Evolutionary conservation across 1,284 basidiomycete genomes (phyloP).

Genomic region (Tausonia pullulans): DNA sequence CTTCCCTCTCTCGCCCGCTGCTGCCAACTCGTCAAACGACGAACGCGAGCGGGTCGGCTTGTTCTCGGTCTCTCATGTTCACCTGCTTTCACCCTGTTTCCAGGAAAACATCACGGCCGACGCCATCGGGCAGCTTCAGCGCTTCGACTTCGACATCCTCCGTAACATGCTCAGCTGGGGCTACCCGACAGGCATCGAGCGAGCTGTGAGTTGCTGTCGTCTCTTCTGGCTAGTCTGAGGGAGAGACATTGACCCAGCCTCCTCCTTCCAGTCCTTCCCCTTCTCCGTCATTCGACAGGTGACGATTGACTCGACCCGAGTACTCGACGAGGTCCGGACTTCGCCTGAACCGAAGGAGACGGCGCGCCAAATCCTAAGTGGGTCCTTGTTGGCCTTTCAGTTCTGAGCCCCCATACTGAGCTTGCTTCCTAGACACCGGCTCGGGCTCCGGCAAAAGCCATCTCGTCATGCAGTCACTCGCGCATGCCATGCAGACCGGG

Average conservation of each 20-base stretch:
- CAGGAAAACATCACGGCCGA: not conserved
- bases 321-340: conserved; percentile 22
- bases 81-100: not conserved
- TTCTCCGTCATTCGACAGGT: conserved; percentile 27
- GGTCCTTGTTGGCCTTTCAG: conserved; percentile 10
- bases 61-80: too few relatives aligned
- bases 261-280: not conserved
- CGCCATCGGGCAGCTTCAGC: not conserved
- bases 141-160: not conserved
- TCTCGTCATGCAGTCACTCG: conserved; percentile 65
- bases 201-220: too few relatives aligned
- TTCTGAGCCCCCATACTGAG: conserved; percentile 1
- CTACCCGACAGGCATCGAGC: not conserved
- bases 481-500: conserved; percentile 48
- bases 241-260: not conserved
- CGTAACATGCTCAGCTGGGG: not conserved
- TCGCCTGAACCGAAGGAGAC: conserved; percentile 15
- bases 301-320: conserved; percentile 27
- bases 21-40: not conserved
- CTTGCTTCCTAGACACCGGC: conserved; percentile 50
- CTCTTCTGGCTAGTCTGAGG: not conserved
- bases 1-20: not conserved
- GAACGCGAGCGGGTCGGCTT: too few relatives aligned
- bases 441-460: conserved; percentile 74
- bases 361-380: conserved; percentile 22